Base-by-base conservation (phyloP, 805 yeast genomes). In the Pichia gijzeniarum region DNA sequence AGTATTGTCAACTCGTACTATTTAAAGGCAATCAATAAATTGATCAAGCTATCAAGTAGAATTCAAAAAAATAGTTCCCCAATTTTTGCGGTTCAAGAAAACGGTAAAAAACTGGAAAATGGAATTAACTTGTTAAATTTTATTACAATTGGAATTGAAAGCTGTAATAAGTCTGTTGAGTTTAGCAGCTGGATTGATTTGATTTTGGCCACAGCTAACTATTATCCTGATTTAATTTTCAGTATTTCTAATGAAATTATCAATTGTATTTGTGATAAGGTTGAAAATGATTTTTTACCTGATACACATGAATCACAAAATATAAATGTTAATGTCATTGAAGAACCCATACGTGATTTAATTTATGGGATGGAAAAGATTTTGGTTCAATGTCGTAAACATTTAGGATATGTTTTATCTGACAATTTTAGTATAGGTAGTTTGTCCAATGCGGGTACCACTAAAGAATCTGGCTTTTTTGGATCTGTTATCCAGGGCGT, bases 401-500 rank as follows among this genome's bases (percentile, higher is more conserved):
- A 72, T 50, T 56, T 79, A 47, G 51, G 51, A 7, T 51, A 51
- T 37, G 45, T 56, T 5, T 37, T 46, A 4, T 49, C 58, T 4
- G 59, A 57, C 10, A 49, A 37, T 4, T 43, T 52, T 32, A 46
- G 58, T 1, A 50, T 42, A 32, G 48, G 48, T 1, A 47, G 40
- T 28, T 16, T 35, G 9, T 46, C 50, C 1, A 45, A 41, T 20
- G 47, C 49, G 6, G 40, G 43, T 3, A 50, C 49, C 21, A 76
- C 34, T 3, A 53, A 51, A 32, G 77, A 75, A 35, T 60, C 74
- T 20, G 77, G 87, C 18, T 75, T 82, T 62, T 70, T 85, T 40
- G 82, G 82, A 0, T 74, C 75, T 44, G 83, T 80, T 20, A 83
- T 85, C 44, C 85, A 82, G 50, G 93, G 93, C 1, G 95, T 85